A percentile compares a stretch with the other conserved stretches of the same genome.
Conservation (phyloP, 2,329 filamentous ascomycete genomes). For the Exutisphaerella laricina region DNA sequence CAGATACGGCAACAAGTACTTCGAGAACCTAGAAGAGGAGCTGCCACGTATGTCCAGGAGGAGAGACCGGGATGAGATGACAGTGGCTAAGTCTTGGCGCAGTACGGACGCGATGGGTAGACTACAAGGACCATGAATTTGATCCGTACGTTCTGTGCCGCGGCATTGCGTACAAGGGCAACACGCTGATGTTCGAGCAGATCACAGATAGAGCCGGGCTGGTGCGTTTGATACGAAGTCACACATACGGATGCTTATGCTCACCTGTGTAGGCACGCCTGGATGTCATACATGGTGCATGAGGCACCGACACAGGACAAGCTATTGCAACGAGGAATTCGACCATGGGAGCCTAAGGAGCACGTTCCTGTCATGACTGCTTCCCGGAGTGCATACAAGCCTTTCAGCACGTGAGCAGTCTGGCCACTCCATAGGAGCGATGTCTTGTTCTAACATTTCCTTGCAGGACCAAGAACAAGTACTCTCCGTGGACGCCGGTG, state of each 20-base stretch:
- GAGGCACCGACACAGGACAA: constrained; percentile 74
- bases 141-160: constrained; percentile 55
- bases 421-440: not conserved
- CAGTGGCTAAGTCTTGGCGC: constrained; percentile 10
- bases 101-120: constrained; percentile 96
- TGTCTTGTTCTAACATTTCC: constrained; percentile 7
- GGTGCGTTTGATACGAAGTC: constrained; percentile 42
- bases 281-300: constrained; percentile 92
- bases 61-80: constrained; percentile 2
- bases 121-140: constrained; percentile 84
- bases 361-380: constrained; percentile 71
- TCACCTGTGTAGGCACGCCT: constrained; percentile 64
- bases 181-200: constrained; percentile 45
- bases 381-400: constrained; percentile 75
- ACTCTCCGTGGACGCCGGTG: constrained; percentile 44
- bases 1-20: constrained; percentile 95
- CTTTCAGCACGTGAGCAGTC: constrained; percentile 80
- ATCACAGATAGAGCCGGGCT: constrained; percentile 86
- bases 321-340: constrained; percentile 59
- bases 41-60: constrained; percentile 64
- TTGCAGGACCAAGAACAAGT: constrained; percentile 46
- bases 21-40: constrained; percentile 85
- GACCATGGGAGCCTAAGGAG: constrained; percentile 70
- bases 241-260: not conserved
- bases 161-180: not conserved